A percentile compares a stretch with the other conserved stretches of the same genome.
phyloP scores from a whole-genome alignment of 1,139 yeast species.

The Pichia sp. region DNA sequence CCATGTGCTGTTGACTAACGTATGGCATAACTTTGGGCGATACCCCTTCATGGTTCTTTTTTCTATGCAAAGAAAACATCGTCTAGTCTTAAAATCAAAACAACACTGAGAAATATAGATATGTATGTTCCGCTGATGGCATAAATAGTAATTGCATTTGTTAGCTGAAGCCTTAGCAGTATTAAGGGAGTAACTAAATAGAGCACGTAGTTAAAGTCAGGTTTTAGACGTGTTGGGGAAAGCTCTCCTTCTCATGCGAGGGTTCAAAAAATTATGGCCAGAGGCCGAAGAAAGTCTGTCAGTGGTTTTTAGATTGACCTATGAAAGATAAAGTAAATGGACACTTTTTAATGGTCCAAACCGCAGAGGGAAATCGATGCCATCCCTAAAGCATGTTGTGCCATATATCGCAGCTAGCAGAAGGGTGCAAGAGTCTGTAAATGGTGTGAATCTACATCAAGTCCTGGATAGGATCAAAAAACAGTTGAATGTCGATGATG shows the following conservation, averaged over 20 bases:
- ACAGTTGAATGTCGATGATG: background rate
- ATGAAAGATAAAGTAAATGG: background rate
- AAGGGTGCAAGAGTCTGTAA: background rate
- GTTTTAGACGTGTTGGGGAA: background rate
- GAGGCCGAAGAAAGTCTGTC: background rate
- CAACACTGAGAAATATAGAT: background rate
- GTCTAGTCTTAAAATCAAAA: background rate
- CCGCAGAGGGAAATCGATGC: background rate
- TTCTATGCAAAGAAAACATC: slow-evolving; percentile 10
- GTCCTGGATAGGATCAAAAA: background rate
- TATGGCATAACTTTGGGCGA: background rate
- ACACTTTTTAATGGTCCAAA: background rate
- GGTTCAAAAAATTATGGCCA: background rate
- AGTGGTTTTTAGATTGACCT: background rate
- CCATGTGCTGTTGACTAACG: background rate
- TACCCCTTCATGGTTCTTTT: slow-evolving; percentile 2
- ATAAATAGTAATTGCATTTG: background rate
- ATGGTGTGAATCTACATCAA: background rate
- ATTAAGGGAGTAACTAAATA: background rate
- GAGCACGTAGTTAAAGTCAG: background rate
- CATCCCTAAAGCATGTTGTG: background rate
- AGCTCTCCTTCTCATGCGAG: background rate
- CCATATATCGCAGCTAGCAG: background rate
- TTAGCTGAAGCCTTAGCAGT: background rate
- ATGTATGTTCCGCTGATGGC: background rate